Base-by-base conservation (phyloP, 129 eudicot species). In the Flaveria linearis region DNA sequence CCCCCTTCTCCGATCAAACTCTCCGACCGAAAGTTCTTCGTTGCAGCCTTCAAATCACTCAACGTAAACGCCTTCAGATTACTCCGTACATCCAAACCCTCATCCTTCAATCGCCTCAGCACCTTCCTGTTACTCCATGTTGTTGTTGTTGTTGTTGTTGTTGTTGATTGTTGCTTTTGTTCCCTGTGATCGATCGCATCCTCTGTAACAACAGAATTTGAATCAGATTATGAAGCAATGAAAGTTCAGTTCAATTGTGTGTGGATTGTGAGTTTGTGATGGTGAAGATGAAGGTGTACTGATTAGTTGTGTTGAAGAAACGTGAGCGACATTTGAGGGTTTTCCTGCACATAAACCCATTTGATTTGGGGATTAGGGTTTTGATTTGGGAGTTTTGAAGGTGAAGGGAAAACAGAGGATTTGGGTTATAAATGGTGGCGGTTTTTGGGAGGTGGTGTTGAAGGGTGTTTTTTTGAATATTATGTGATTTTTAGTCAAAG, bases 301-400 rank as follows among this genome's bases (percentile, higher is more conserved):
- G 57, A 3, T 56, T 80, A 89, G 82, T 26, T 83, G 92, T 28
- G 84, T 69, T 33, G 96, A 92, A 25, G 92, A 89, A 80, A 87
- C 96, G 82, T 92, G 91, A 66, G 91, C 91, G 69, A 86, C 84
- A 71, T 87, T 92, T n/a, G 92, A 81, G 68, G 92, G 75, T 57
- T 74, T 87, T 61, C 91, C 92, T 5, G 71, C 65, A 76, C 97
- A 92, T 17, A 82, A 69, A 20, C 97, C 96, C 97, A 92, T 91
- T 39, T 50, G 43, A 51, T 89, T 39, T 50, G 33, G 51, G 30
- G 64, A 11, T 51, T 64, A 4, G 51, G 58, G 42, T 18, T 42
- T 69, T 70, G 68, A 39, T 52, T 66, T 23, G 11, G 39, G 55
- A 13, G 42, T 26, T 28, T 76, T 16, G 12, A 69, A n/a, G 41